These are phyloP conservation scores for Ceratobasidium sp. DNA, from an alignment of 1,284 basidiomycete genomes.

Conservation along the genomic window DNA sequence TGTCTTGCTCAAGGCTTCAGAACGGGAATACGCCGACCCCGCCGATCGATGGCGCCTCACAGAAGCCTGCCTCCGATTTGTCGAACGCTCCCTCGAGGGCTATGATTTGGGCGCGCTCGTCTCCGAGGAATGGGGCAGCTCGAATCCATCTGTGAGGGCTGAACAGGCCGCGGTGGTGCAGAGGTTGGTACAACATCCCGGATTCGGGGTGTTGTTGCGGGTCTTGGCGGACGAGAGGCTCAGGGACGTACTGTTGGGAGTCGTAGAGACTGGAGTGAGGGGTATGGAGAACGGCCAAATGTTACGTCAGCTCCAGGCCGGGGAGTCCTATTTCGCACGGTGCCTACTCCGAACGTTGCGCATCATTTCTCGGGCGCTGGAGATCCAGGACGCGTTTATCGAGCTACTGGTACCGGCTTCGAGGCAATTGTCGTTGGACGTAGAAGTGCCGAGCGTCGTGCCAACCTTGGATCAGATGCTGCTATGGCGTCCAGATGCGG, in stretches of 20 bases:
- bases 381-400: constrained; percentile 89
- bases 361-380: constrained; percentile 83
- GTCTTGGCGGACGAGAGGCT: constrained; percentile 75
- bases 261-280: constrained; percentile 78
- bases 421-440: constrained; percentile 58
- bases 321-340: constrained; percentile 75
- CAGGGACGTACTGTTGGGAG: constrained; percentile 76
- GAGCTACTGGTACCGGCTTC: constrained; percentile 80
- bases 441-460: constrained; percentile 66
- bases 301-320: constrained; percentile 58
- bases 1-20: constrained; percentile 68
- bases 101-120: constrained; percentile 73
- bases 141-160: constrained; percentile 13
- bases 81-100: constrained; percentile 83
- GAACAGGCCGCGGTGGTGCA: constrained; percentile 35
- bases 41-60: constrained; percentile 89
- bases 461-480: constrained; percentile 78
- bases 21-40: constrained; percentile 76
- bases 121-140: constrained; percentile 46
- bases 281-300: constrained; percentile 71
- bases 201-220: constrained; percentile 86
- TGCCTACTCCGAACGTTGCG: constrained; percentile 85
- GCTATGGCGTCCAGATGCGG: constrained; percentile 77
- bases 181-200: constrained; percentile 70
- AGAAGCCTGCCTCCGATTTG: constrained; percentile 83